Conservation (phyloP, 2,329 filamentous ascomycete species). For the Colletotrichum sp. region DNA sequence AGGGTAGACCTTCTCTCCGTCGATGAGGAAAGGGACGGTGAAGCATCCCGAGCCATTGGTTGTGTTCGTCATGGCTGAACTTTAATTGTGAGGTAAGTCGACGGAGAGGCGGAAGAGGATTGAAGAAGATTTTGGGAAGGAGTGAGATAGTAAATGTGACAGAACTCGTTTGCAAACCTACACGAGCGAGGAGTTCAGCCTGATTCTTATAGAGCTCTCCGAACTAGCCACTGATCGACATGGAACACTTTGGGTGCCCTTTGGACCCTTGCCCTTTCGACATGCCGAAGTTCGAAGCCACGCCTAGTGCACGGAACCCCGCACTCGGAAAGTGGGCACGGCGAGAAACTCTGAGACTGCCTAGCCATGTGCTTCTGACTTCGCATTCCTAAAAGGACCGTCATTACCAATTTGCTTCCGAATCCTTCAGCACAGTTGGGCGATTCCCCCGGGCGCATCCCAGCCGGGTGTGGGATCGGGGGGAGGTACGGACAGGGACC, state of each 20-base stretch:
- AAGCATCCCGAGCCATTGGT: not conserved
- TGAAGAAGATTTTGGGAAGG: not conserved
- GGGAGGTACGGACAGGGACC: not conserved
- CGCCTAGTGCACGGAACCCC: slow-evolving; percentile 15
- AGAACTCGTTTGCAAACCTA: accelerated
- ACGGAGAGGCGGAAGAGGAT: not conserved
- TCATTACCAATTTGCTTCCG: not conserved
- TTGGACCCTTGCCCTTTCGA: slow-evolving; percentile 5
- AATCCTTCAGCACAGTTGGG: not conserved
- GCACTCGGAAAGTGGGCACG: slow-evolving; percentile 15
- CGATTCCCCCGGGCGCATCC: not conserved
- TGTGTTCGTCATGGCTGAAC: not conserved
- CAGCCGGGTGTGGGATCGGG: not conserved
- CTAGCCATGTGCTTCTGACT: not conserved
- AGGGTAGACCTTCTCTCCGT: slow-evolving; percentile 49
- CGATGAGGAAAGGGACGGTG: slow-evolving; percentile 45
- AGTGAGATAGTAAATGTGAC: not conserved
- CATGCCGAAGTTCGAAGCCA: slow-evolving; percentile 10
- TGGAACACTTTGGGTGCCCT: not conserved
- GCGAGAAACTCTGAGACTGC: slow-evolving; percentile 1
- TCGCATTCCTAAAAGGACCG: not conserved
- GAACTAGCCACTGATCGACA: not conserved
- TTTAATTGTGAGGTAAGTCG: not conserved
- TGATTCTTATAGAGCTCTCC: not conserved
- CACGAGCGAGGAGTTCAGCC: not conserved